Percentiles rank a stretch among this genome's conserved stretches.
phyloP scores from a whole-genome alignment of 176 grass and related monocot genomes.

The Bothriochloa decipiens region DNA sequence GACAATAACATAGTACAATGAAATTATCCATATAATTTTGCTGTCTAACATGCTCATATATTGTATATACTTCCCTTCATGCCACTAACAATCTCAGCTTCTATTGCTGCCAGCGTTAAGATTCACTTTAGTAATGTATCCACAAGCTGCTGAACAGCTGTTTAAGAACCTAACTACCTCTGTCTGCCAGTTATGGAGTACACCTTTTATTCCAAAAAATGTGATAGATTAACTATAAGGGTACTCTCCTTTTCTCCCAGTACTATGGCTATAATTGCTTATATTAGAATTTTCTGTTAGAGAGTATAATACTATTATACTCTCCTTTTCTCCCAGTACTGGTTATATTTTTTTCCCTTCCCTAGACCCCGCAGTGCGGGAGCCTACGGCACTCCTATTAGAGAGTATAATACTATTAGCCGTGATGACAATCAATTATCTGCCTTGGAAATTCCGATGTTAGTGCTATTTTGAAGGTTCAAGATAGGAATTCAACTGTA shows the following conservation, averaged over 20 bases:
- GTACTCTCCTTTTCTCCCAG: background rate
- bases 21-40: slow-evolving; percentile 24
- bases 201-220: background rate
- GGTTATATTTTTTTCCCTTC: too few species aligned
- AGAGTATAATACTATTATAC: slow-evolving; percentile 24
- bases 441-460: slow-evolving; percentile 2
- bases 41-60: slow-evolving; percentile 17
- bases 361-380: too few species aligned
- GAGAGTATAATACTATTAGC: slow-evolving; percentile 12
- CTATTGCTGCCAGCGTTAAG: slow-evolving; percentile 8
- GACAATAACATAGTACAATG: slow-evolving; percentile 9
- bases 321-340: too few species aligned
- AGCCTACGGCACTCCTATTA: too few species aligned
- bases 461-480: slow-evolving; percentile 14
- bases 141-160: slow-evolving; percentile 20
- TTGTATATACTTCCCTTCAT: slow-evolving; percentile 33
- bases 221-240: slow-evolving; percentile 20
- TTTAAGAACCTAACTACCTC: slow-evolving; percentile 21
- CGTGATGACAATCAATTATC: background rate
- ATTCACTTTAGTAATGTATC: slow-evolving; percentile 33
- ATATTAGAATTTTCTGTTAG: background rate
- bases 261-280: background rate
- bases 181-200: background rate
- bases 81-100: slow-evolving; percentile 30
- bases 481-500: slow-evolving; percentile 8